Evolutionary conservation across 352 stramenopile genomes (phyloP), one percentile per base, ranked within the genome.

Genomic region (Phytophthora chlamydospora): DNA sequence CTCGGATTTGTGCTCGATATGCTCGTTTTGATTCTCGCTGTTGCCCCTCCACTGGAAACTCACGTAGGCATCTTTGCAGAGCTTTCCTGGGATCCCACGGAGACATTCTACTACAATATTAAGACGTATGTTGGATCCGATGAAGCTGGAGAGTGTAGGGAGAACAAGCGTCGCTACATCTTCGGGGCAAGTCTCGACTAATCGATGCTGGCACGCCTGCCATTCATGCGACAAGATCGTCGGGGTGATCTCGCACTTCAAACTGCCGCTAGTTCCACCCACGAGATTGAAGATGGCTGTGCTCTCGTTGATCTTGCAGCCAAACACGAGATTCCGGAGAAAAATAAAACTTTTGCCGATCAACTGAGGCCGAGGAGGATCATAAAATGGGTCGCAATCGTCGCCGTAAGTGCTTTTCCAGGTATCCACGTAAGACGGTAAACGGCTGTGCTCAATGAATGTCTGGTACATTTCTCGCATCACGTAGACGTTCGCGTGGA

Each of bases 401-500:
- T 64, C 51, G 0, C 78, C 68, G 19, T 79, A 76, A 0, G 47
- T 67, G 9, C 53, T 55, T 58, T 68, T 69, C 75, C 72, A 80
- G 4, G 49, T 58, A n/a, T 70, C 57, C 13, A 70, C 51, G 35
- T 73, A 73, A 1, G 57, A 24, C 16, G 85, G 24, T 6, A 76
- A 59, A 7, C 88, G 81, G 17, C 79, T 90, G 49, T 85, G 80
- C 47, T 89, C 77, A 40, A 95, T 90, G 39, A 93, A 94, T 7
- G 85, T 75, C 51, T 95, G 85, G 48, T 97, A 97, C 71, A 96
- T 90, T 56, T 96, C 87, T 11, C 88, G 79, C 89, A 97, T 97
- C 11, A 77, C 58, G 49, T 91, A 96, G 14, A 96, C 58, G 16
- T 78, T 88, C 32, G 80, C 60, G 21, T 93, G 72, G 50, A 97